Percentiles rank a stretch among this genome's conserved stretches.
Evolutionary conservation across 805 yeast species (phyloP).

Genomic region (Candida nanaspora): DNA sequence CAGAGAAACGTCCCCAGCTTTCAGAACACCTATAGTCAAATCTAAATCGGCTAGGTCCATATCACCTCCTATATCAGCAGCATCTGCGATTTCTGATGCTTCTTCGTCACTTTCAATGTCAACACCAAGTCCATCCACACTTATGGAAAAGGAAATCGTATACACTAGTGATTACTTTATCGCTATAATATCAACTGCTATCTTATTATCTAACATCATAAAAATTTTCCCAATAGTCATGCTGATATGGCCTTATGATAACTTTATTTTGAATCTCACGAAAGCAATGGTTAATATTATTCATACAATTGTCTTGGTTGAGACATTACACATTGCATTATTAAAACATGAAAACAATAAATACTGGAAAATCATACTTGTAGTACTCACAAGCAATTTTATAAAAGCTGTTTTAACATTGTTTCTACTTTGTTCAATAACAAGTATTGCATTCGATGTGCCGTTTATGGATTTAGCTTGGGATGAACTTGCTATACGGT

Average conservation of each 20-base stretch:
- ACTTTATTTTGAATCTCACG: conserved; percentile 42
- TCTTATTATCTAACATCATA: conserved; percentile 70
- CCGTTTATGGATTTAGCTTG: conserved; percentile 10
- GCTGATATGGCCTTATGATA: conserved; percentile 96
- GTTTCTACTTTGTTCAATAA: conserved; percentile 6
- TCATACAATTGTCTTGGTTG: conserved; percentile 23
- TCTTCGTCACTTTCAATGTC: conserved; percentile 7
- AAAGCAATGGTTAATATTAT: conserved; percentile 24
- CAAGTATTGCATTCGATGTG: conserved; percentile 8
- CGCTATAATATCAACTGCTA: conserved; percentile 54
- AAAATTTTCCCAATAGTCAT: conserved; percentile 85
- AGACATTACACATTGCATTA: conserved; percentile 25
- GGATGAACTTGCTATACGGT: conserved; percentile 13
- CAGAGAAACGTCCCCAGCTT: neutral
- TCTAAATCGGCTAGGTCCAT: neutral
- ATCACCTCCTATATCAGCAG: neutral
- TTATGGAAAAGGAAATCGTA: conserved; percentile 19
- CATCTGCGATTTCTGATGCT: neutral
- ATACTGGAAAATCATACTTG: conserved; percentile 21
- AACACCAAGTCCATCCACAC: neutral
- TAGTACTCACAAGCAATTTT: conserved; percentile 18
- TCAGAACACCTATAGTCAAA: neutral
- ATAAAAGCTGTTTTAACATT: conserved; percentile 14
- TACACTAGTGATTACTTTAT: conserved; percentile 24
- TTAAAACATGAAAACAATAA: conserved; percentile 17